Base-by-base conservation (phyloP, 1,284 basidiomycete species). In the Naganishia cerealis region DNA sequence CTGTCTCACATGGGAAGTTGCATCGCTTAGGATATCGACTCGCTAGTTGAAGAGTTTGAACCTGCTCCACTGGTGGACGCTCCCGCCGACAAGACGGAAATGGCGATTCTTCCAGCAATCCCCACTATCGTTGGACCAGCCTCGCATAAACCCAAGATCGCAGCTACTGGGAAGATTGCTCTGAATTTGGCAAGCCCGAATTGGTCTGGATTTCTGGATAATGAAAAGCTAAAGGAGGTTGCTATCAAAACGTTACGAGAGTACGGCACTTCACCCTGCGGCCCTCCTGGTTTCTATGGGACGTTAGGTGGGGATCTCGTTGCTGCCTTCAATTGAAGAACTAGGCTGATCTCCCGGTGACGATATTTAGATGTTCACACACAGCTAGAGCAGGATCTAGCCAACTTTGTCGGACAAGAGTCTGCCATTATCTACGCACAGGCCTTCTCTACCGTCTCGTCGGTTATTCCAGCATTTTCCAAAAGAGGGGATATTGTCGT, bases 401-500 rank as follows among this genome's bases (percentile, higher is more conserved):
- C 94, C 10, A 87, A 90, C 57, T 98, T 98, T 80, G 83, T 99
- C 52, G 91, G 92, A 18, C 88, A 90, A 2, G 92, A 97, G 78
- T 84, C 88, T 1, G 83, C 90, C 46, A 99, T 99, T 78, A 86
- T 98, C 72, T 99, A 99, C 81, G 89, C 94, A 2, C 96, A 99
- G 81, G 90, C 88, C 9, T 99, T 96, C 81, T 88, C 90, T 15
- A 94, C 94, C 67, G 87, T 93, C 72, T 89, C 91, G 1, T 96
- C 93, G 26, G 94, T 95, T 75, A 98, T 99, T 70, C 92, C 95
- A 0, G 92, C 95, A 0, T 99, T 98, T 79, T 92, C 91, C 83
- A 99, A 99, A 80, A 89, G 96, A 72, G 94, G 94, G 3, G 96
- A 99, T 76, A 88, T 98, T 75, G 95, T 99, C 76, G 91, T 99